Conservation (phyloP, 495 filamentous ascomycete genomes). For the Friedmanniomyces simplex region DNA sequence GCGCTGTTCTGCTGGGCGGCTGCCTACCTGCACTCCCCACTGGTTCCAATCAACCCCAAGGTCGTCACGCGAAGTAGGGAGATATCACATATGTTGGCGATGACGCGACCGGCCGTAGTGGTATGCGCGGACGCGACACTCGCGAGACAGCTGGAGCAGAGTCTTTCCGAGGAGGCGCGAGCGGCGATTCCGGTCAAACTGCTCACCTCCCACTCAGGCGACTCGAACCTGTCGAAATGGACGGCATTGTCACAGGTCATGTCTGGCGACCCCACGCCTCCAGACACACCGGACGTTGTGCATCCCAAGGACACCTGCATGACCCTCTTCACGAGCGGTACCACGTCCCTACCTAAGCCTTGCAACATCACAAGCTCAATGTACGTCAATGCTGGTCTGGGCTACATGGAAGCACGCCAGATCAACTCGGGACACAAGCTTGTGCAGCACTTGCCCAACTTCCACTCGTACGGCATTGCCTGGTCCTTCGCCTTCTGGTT, state of each 20-base stretch:
- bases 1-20: slow-evolving; percentile 10
- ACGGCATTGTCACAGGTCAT: neutral
- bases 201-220: neutral
- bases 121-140: neutral
- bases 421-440: slow-evolving; percentile 20
- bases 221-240: neutral
- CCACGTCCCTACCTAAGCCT: slow-evolving; percentile 34
- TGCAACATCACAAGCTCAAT: slow-evolving; percentile 24
- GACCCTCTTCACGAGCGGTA: slow-evolving; percentile 39
- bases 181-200: slow-evolving; percentile 1
- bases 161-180: neutral
- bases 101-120: slow-evolving; percentile 3
- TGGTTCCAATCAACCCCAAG: slow-evolving; percentile 11
- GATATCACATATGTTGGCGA: slow-evolving; percentile 2
- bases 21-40: slow-evolving; percentile 7
- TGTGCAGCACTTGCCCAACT: slow-evolving; percentile 29
- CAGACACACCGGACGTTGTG: slow-evolving; percentile 1
- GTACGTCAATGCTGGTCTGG: slow-evolving; percentile 14
- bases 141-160: slow-evolving; percentile 1
- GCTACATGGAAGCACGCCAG: slow-evolving; percentile 11
- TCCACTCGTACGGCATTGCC: slow-evolving; percentile 33
- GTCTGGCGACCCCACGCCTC: slow-evolving; percentile 7
- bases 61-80: slow-evolving; percentile 4
- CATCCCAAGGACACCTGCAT: neutral
- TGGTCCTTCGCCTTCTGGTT: slow-evolving; percentile 30